phyloP scores from a whole-genome alignment of 768 basidiomycete species.

The Tylopilus plumbeoviolaceoides region DNA sequence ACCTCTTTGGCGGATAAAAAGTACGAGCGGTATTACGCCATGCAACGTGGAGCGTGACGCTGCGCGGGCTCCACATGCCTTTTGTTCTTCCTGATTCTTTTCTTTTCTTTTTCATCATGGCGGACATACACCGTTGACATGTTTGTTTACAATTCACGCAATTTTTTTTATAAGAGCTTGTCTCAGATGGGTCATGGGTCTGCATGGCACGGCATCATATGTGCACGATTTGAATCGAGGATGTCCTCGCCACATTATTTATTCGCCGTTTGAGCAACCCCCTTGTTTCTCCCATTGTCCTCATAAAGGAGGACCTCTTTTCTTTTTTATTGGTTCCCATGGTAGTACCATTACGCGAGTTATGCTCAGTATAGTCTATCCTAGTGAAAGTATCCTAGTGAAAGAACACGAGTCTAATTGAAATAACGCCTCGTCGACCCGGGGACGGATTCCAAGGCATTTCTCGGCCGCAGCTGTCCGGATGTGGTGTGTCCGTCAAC shows the following conservation, averaged over 20 bases:
- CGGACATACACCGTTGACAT: conserved; percentile 2
- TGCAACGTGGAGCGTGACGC: conserved; percentile 19
- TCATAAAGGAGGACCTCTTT: background rate
- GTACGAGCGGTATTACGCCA: conserved; percentile 26
- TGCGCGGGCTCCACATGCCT: background rate
- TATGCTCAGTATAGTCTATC: conserved; percentile 26
- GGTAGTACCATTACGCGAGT: conserved; percentile 9
- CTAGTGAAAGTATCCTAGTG: conserved; percentile 21
- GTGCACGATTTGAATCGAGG: background rate
- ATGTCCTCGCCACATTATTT: conserved; percentile 9
- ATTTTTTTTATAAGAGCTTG: background rate
- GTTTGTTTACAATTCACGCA: conserved; percentile 8
- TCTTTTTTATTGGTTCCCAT: conserved; percentile 1
- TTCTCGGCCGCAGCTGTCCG: no score
- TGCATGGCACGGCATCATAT: conserved; percentile 2
- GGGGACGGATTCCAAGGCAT: background rate
- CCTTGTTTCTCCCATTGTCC: background rate
- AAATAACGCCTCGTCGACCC: background rate
- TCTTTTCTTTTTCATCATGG: background rate
- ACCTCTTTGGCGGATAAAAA: conserved; percentile 38
- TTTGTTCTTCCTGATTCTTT: background rate
- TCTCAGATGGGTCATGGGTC: background rate
- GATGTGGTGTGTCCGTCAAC: no score
- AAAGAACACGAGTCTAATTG: background rate
- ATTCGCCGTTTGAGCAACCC: conserved; percentile 5